Evolutionary conservation across 2,329 filamentous ascomycete species (phyloP).

Genomic region (Trichoderma sp.): DNA sequence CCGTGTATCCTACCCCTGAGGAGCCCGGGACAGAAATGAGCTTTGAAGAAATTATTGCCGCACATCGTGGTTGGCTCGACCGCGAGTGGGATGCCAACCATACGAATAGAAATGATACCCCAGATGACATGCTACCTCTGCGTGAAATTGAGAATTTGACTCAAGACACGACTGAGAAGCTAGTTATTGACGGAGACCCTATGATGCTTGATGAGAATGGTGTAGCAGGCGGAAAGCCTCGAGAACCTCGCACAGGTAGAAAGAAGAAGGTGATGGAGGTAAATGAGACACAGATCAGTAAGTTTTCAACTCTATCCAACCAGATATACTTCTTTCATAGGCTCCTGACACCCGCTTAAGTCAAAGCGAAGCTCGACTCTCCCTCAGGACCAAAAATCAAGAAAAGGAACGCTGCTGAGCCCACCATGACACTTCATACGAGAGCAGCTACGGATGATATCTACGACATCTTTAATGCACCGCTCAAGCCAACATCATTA

Average conservation of each 20-base stretch:
- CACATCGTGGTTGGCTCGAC: constrained; percentile 70
- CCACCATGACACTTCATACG: constrained; percentile 98
- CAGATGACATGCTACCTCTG: constrained; percentile 36
- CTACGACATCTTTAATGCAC: constrained; percentile 95
- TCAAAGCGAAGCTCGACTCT: constrained; percentile 92
- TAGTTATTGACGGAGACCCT: constrained; percentile 50
- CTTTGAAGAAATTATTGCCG: constrained; percentile 89
- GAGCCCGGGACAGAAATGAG: constrained; percentile 76
- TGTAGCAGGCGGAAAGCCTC: constrained; percentile 49
- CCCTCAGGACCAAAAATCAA: constrained; percentile 83
- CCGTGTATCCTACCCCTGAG: constrained; percentile 78
- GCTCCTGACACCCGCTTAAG: constrained; percentile 53
- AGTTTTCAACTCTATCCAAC: constrained; percentile 41
- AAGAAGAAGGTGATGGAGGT: constrained; percentile 83
- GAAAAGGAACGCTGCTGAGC: constrained; percentile 74
- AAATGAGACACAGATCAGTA: constrained; percentile 91
- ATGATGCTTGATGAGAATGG: constrained; percentile 64
- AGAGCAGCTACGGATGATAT: constrained; percentile 95
- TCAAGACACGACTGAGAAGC: constrained; percentile 42
- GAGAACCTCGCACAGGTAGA: constrained; percentile 55
- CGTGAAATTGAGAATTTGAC: constrained; percentile 41
- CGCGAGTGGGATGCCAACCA: constrained; percentile 57
- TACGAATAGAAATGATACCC: constrained; percentile 42
- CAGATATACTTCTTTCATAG: not conserved
- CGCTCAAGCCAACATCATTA: constrained; percentile 44